phyloP scores from a whole-genome alignment of 345 rosid genomes.

The Citrus sinensis region DVS_A1.0 CM039168.1:27491501-27492000 shows the following conservation, averaged over 20 bases:
- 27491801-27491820: background rate
- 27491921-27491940: background rate
- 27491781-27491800: background rate
- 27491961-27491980: no score
- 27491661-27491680: background rate
- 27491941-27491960: background rate
- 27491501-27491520: no score
- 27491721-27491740: background rate
- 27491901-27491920: background rate
- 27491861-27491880: background rate
- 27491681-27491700: background rate
- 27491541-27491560: background rate
- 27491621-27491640: background rate
- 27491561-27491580: background rate
- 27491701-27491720: background rate
- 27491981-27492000: no score
- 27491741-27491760: background rate
- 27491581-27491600: background rate
- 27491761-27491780: background rate
- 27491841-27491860: slow-evolving; percentile 11
- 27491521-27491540: no score
- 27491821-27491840: slow-evolving; percentile 21
- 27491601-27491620: background rate
- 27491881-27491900: no score
- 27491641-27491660: background rate